phyloP scores from a whole-genome alignment of 768 basidiomycete genomes.

The Grammothele lineata region DNA sequence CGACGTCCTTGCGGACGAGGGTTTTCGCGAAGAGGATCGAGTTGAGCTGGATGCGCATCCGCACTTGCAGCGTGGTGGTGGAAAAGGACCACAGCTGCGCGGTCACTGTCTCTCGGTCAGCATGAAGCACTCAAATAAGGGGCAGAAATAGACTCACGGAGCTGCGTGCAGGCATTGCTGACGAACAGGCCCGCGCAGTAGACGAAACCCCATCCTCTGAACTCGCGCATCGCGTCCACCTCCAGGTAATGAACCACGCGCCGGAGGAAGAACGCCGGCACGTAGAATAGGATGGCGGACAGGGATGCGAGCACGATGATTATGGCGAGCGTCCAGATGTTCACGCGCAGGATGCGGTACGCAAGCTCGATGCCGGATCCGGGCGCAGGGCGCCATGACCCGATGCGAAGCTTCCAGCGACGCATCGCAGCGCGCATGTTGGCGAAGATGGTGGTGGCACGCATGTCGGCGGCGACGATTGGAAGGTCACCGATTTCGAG shows the following conservation, averaged over 20 bases:
- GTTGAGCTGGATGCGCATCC: slow-evolving; percentile 73
- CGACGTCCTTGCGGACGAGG: slow-evolving; percentile 78
- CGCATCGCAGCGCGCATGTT: slow-evolving; percentile 58
- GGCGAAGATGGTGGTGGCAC: slow-evolving; percentile 57
- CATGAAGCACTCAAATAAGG: neutral
- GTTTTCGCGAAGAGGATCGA: slow-evolving; percentile 85
- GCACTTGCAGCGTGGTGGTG: slow-evolving; percentile 65
- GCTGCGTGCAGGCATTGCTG: slow-evolving; percentile 37
- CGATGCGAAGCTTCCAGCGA: slow-evolving; percentile 44
- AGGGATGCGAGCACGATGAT: slow-evolving; percentile 50
- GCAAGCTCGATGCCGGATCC: slow-evolving; percentile 64
- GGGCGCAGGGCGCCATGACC: slow-evolving; percentile 52
- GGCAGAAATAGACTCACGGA: slow-evolving; percentile 41
- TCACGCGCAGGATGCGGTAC: slow-evolving; percentile 59
- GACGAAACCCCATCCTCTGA: slow-evolving; percentile 72
- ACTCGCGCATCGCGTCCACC: slow-evolving; percentile 48
- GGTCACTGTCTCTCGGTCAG: slow-evolving; percentile 37
- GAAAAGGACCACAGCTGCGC: slow-evolving; percentile 71
- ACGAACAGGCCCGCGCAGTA: slow-evolving; percentile 50
- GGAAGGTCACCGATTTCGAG: slow-evolving; percentile 89
- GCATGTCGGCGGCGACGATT: slow-evolving; percentile 71
- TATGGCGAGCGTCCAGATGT: slow-evolving; percentile 35
- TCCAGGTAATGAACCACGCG: slow-evolving; percentile 63
- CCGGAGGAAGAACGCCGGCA: slow-evolving; percentile 55
- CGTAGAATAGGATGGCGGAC: slow-evolving; percentile 62